Evolutionary conservation across 495 filamentous ascomycete species (phyloP).

Genomic region (Xylona heveae): DNA sequence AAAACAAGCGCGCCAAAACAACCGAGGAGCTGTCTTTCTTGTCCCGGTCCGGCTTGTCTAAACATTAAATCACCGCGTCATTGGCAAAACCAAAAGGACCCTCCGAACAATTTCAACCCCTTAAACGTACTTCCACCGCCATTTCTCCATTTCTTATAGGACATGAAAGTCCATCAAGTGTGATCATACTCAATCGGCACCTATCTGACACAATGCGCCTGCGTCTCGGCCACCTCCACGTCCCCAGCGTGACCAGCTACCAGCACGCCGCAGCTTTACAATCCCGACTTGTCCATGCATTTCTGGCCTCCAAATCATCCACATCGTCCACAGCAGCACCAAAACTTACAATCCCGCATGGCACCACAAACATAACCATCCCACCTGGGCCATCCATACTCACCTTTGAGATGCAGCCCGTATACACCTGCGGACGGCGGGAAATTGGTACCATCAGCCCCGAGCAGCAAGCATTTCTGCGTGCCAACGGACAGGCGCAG

Average conservation of each 20-base stretch:
- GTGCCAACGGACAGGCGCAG: constrained; percentile 26
- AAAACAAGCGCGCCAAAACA: too few species aligned
- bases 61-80: too few species aligned
- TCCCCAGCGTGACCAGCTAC: constrained; percentile 33
- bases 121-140: too few species aligned
- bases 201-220: too few species aligned
- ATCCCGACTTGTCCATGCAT: constrained; percentile 17
- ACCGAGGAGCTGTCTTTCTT: too few species aligned
- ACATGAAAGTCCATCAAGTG: too few species aligned
- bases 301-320: constrained; percentile 26
- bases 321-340: constrained; percentile 10
- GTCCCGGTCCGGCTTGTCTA: too few species aligned
- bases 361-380: constrained; percentile 14
- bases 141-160: too few species aligned
- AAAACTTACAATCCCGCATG: not conserved
- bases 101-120: too few species aligned
- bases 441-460: constrained; percentile 29
- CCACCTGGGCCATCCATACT: constrained; percentile 48
- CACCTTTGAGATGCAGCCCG: constrained; percentile 64
- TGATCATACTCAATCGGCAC: too few species aligned
- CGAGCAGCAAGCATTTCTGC: constrained; percentile 18
- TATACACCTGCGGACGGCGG: constrained; percentile 80
- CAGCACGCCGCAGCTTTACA: constrained; percentile 17
- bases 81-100: too few species aligned
- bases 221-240: constrained; percentile 47